phyloP scores from a whole-genome alignment of 352 stramenopile genomes.

The Pythium plurisporium region DNA sequence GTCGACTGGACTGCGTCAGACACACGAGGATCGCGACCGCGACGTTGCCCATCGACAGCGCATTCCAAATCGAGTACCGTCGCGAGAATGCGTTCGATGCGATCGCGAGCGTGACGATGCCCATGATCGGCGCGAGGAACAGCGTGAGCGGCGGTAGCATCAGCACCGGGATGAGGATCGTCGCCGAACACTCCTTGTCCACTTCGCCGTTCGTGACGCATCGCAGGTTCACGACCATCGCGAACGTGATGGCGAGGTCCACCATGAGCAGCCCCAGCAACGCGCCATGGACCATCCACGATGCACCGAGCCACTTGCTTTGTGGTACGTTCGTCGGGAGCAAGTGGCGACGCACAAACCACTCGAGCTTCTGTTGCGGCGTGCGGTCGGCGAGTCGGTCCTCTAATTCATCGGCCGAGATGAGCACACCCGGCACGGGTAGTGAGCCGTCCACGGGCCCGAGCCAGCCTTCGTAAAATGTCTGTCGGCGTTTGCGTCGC shows the following conservation, averaged over 20 bases:
- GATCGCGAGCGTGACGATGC: slow-evolving; percentile 67
- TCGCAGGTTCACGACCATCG: slow-evolving; percentile 75
- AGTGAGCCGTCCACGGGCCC: slow-evolving; percentile 69
- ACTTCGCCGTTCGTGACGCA: slow-evolving; percentile 72
- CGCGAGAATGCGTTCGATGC: slow-evolving; percentile 66
- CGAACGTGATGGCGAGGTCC: slow-evolving; percentile 75
- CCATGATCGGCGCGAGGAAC: slow-evolving; percentile 66
- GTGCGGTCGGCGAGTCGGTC: slow-evolving; percentile 49
- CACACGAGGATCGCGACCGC: slow-evolving; percentile 62
- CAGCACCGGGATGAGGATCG: slow-evolving; percentile 68
- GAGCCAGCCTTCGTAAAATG: slow-evolving; percentile 68
- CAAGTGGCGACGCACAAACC: slow-evolving; percentile 44
- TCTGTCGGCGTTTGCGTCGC: slow-evolving; percentile 23
- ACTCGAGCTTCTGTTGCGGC: slow-evolving; percentile 31
- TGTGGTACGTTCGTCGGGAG: slow-evolving; percentile 53
- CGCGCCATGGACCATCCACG: slow-evolving; percentile 68
- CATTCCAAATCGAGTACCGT: slow-evolving; percentile 75
- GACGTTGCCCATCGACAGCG: slow-evolving; percentile 73
- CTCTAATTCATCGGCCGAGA: slow-evolving; percentile 60
- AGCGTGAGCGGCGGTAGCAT: slow-evolving; percentile 65
- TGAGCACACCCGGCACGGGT: slow-evolving; percentile 64
- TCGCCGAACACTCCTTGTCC: slow-evolving; percentile 61
- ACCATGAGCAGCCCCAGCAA: slow-evolving; percentile 65
- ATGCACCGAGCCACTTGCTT: slow-evolving; percentile 46
- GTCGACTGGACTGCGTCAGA: slow-evolving; percentile 52